Evolutionary conservation across 768 basidiomycete genomes (phyloP).

Genomic region (Omphalotus guepiniiformis): DNA sequence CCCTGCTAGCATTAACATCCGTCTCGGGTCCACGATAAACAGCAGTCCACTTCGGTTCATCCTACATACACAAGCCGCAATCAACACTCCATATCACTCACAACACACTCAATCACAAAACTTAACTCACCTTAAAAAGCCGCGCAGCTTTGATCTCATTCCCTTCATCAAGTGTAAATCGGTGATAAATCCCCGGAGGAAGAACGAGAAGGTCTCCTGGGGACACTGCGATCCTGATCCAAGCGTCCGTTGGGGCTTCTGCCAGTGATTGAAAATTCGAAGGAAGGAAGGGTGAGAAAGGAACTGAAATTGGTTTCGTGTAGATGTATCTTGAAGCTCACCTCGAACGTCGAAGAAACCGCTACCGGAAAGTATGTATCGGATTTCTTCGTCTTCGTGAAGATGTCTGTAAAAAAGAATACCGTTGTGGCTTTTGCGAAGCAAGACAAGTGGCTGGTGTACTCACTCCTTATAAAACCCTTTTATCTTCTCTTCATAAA

Average conservation of each 20-base stretch:
- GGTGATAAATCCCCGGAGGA: constrained; percentile 91
- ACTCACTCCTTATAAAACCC: constrained; percentile 79
- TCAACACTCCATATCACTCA: not conserved
- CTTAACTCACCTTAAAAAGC: constrained; percentile 67
- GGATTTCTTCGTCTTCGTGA: constrained; percentile 95
- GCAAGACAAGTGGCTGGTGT: not conserved
- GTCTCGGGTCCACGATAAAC: constrained; percentile 60
- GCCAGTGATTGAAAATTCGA: not conserved
- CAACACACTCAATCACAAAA: not conserved
- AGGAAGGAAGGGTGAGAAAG: not conserved
- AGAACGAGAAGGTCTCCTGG: constrained; percentile 84
- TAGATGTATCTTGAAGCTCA: constrained; percentile 26
- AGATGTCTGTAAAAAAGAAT: constrained; percentile 56
- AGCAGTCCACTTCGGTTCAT: constrained; percentile 89
- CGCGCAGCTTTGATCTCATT: constrained; percentile 75
- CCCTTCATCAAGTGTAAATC: constrained; percentile 81
- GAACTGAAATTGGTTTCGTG: not conserved
- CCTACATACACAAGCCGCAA: constrained; percentile 36
- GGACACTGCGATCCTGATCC: constrained; percentile 77
- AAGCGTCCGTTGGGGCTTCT: constrained; percentile 66
- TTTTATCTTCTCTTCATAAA: constrained; percentile 79
- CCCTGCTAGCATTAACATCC: constrained; percentile 59
- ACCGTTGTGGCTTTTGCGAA: too few relatives aligned
- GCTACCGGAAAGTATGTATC: constrained; percentile 81
- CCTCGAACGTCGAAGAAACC: constrained; percentile 93